Conservation (phyloP, 1,139 yeast species). For the Blastobotrys raffinosifermentans region DNA sequence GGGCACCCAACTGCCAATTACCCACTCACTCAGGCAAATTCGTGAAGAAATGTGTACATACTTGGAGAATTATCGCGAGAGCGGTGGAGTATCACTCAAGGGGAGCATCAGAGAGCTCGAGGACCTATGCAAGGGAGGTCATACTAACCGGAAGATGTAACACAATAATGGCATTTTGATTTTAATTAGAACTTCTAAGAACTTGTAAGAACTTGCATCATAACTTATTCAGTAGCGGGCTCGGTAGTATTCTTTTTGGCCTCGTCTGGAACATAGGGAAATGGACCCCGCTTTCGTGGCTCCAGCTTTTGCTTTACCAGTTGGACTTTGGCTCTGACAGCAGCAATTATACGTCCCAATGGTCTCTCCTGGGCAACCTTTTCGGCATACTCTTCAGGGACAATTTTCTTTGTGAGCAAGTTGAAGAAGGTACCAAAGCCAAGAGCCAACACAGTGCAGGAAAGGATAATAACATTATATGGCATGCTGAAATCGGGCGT, state of each 20-base stretch:
- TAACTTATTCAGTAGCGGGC: background rate
- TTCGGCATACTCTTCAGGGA: constrained; percentile 74
- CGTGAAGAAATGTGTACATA: constrained; percentile 43
- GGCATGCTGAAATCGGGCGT: constrained; percentile 99
- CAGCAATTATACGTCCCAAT: constrained; percentile 14
- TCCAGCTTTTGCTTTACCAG: constrained; percentile 7
- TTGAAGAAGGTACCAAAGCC: constrained; percentile 87
- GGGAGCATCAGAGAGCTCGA: constrained; percentile 20
- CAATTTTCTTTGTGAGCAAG: constrained; percentile 64
- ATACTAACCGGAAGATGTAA: background rate
- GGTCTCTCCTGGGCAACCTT: constrained; percentile 19
- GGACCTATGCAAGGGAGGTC: constrained; percentile 9
- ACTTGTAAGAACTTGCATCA: background rate
- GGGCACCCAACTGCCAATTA: constrained; percentile 37
- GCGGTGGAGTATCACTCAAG: constrained; percentile 22
- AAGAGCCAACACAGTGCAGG: constrained; percentile 89
- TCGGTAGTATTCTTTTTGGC: constrained; percentile 5
- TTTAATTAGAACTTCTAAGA: too few species aligned
- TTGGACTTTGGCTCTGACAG: constrained; percentile 11
- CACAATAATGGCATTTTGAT: too few species aligned
- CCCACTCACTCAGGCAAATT: constrained; percentile 35
- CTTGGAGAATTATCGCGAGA: constrained; percentile 33
- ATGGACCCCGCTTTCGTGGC: constrained; percentile 20
- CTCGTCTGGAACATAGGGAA: constrained; percentile 14
- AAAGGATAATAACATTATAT: constrained; percentile 88